These are phyloP conservation scores for Metarhizium album DNA, from an alignment of 2,329 filamentous ascomycete genomes.

Conservation along the genomic window DNA sequence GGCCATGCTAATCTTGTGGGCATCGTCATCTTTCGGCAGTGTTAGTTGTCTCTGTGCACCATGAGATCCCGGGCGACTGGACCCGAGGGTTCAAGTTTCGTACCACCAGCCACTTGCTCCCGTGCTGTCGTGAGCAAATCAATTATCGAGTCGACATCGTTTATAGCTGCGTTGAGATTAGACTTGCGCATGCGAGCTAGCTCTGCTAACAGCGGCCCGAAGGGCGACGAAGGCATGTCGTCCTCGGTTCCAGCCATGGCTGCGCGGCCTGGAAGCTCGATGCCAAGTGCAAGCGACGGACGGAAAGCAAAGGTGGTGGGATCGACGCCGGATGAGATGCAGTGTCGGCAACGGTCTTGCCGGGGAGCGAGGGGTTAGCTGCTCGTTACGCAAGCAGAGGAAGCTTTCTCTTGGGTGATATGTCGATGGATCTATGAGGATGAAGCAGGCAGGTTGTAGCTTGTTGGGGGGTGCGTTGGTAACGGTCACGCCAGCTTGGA, in stretches of 20 bases:
- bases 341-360: not conserved
- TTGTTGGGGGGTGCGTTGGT: not conserved
- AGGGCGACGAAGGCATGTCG: slow-evolving; percentile 31
- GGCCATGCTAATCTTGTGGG: slow-evolving; percentile 56
- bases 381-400: not conserved
- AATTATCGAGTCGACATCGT: slow-evolving; percentile 76
- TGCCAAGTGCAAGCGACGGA: not conserved
- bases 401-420: not conserved
- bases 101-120: slow-evolving; percentile 62
- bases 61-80: not conserved
- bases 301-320: not conserved
- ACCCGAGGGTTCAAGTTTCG: slow-evolving; percentile 8
- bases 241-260: slow-evolving; percentile 25
- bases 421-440: not conserved
- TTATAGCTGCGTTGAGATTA: slow-evolving; percentile 58
- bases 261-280: not conserved
- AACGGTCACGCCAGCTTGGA: not conserved
- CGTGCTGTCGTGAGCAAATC: slow-evolving; percentile 63
- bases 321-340: not conserved
- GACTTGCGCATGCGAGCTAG: slow-evolving; percentile 60
- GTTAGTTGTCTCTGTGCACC: slow-evolving; percentile 10
- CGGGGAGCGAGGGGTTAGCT: too few relatives aligned
- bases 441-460: not conserved
- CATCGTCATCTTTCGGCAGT: slow-evolving; percentile 19
- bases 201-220: slow-evolving; percentile 56